Conservation (phyloP, 495 filamentous ascomycete species). For the Aspergillus sparsus region DNA sequence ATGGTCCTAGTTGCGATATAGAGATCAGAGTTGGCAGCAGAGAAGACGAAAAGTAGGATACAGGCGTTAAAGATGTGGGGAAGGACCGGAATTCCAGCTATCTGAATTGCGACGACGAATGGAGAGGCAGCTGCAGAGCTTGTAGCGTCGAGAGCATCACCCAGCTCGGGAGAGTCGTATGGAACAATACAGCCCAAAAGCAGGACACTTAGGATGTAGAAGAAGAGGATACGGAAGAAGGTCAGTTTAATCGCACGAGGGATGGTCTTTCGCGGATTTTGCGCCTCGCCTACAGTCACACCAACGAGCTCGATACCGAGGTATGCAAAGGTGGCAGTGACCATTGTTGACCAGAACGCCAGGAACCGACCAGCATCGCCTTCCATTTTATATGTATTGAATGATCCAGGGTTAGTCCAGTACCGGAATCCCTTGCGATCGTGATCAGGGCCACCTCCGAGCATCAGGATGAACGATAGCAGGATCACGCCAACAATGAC, state of each 20-base stretch:
- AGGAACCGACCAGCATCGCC: slow-evolving; percentile 60
- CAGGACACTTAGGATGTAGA: slow-evolving; percentile 64
- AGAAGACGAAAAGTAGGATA: slow-evolving; percentile 79
- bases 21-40: slow-evolving; percentile 68
- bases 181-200: slow-evolving; percentile 58
- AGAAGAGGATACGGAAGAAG: slow-evolving; percentile 82
- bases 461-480: slow-evolving; percentile 65
- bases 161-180: slow-evolving; percentile 55
- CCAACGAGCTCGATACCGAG: slow-evolving; percentile 84
- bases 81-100: slow-evolving; percentile 54
- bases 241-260: slow-evolving; percentile 77
- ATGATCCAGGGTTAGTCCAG: slow-evolving; percentile 72
- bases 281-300: slow-evolving; percentile 67
- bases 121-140: slow-evolving; percentile 57
- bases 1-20: slow-evolving; percentile 85
- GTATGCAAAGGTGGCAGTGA: slow-evolving; percentile 80
- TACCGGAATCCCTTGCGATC: slow-evolving; percentile 74
- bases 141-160: slow-evolving; percentile 49
- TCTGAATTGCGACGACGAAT: slow-evolving; percentile 61
- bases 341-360: slow-evolving; percentile 75
- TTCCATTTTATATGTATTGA: slow-evolving; percentile 43
- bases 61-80: slow-evolving; percentile 62
- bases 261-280: slow-evolving; percentile 73
- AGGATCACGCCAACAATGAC: slow-evolving; percentile 69
- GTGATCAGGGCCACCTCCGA: slow-evolving; percentile 73